These are phyloP conservation scores for Peniophora sp. DNA, from an alignment of 1,284 basidiomycete species.

Conservation along the genomic window DNA sequence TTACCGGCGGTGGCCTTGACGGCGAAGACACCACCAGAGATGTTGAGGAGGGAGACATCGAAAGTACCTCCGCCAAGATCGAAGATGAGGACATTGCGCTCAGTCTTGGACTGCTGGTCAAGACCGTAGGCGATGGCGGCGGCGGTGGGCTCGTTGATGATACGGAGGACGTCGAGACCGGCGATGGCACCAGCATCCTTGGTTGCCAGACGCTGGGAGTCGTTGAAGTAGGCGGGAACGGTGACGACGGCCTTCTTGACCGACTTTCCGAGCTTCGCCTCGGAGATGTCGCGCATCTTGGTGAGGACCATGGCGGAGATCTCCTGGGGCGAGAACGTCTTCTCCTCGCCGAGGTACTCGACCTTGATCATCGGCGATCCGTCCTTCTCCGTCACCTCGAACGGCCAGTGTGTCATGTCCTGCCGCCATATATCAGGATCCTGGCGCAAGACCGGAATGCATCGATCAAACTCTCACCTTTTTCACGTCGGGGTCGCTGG, in stretches of 20 bases:
- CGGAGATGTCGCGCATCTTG: conserved; percentile 99
- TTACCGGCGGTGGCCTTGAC: conserved; percentile 98
- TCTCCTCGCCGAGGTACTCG: conserved; percentile 88
- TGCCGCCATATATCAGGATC: conserved; percentile 18
- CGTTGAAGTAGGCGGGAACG: conserved; percentile 96
- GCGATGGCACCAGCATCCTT: conserved; percentile 93
- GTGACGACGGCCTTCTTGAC: conserved; percentile 96
- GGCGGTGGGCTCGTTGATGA: conserved; percentile 96
- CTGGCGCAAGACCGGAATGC: conserved; percentile 1
- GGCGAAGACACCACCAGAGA: conserved; percentile 94
- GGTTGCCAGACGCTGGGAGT: conserved; percentile 91
- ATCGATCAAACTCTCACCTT: conserved; percentile 40
- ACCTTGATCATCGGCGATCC: conserved; percentile 97
- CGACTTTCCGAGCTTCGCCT: conserved; percentile 93
- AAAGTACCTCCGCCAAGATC: conserved; percentile 99
- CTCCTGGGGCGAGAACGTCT: conserved; percentile 95
- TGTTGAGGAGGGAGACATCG: conserved; percentile 96
- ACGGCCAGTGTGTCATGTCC: conserved; percentile 92
- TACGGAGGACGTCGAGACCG: conserved; percentile 92
- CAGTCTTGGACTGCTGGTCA: conserved; percentile 79
- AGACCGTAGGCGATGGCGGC: conserved; percentile 94
- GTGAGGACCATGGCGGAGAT: conserved; percentile 98
- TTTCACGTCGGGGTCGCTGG: conserved; percentile 79
- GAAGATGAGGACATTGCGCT: conserved; percentile 99
- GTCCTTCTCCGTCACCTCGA: conserved; percentile 88